Conservation (phyloP, 805 yeast genomes). For the Candida hungchunana region DNA sequence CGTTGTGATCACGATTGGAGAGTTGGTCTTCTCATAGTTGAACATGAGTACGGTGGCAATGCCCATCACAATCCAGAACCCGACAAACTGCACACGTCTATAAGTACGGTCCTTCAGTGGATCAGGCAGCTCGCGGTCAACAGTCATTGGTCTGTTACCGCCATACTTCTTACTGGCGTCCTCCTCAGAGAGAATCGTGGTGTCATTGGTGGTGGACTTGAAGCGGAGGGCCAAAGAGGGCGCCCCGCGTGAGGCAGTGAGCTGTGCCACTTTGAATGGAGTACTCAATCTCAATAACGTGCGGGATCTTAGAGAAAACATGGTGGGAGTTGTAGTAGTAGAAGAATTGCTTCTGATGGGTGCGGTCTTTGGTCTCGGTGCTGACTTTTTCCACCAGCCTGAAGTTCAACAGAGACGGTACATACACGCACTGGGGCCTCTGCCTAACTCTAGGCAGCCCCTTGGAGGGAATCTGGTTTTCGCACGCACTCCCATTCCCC, state of each 20-base stretch:
- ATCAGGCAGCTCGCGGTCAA: slow-evolving; percentile 81
- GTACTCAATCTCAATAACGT: no score
- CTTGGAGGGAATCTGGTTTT: slow-evolving; percentile 2
- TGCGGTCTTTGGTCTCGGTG: neutral
- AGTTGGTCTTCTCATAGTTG: slow-evolving; percentile 88
- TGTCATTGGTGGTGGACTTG: slow-evolving; percentile 5
- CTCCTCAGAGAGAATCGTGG: slow-evolving; percentile 8
- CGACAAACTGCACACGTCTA: slow-evolving; percentile 49
- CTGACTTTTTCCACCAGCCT: slow-evolving; percentile 1
- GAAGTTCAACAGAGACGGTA: neutral
- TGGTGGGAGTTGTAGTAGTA: no score
- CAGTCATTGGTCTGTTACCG: slow-evolving; percentile 20
- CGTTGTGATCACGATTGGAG: slow-evolving; percentile 85
- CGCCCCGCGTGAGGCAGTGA: no score
- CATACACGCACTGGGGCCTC: neutral
- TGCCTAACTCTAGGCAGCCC: neutral
- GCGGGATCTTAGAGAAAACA: slow-evolving; percentile 8
- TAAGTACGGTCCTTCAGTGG: slow-evolving; percentile 54
- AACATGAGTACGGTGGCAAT: slow-evolving; percentile 61
- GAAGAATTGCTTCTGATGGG: no score
- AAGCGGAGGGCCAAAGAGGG: slow-evolving; percentile 1
- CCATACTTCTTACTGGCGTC: slow-evolving; percentile 8
- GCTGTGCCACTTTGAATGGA: no score
- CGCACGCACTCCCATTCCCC: no score
- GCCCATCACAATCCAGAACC: slow-evolving; percentile 51